Evolutionary conservation across 129 eudicot species (phyloP).

Genomic region (Flaveria bidentis): DNA sequence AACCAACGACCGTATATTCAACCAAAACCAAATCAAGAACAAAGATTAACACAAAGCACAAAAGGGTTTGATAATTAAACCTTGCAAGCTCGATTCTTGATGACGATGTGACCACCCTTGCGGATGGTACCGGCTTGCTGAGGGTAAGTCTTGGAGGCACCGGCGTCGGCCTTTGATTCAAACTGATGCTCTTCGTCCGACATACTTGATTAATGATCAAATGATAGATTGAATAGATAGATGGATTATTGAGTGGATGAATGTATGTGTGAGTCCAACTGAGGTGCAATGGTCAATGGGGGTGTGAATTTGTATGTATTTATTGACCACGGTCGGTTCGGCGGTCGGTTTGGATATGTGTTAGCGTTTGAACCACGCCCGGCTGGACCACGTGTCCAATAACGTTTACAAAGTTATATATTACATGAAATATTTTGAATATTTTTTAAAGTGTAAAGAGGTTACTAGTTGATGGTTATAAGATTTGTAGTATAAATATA

Average conservation of each 20-base stretch:
- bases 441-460: too few species aligned
- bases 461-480: too few species aligned
- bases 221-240: background rate
- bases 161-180: conserved; percentile 66
- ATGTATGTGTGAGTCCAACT: background rate
- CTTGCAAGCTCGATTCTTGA: conserved; percentile 69
- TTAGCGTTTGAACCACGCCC: conserved; percentile 31
- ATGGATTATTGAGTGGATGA: background rate
- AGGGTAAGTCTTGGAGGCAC: conserved; percentile 62
- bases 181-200: conserved; percentile 77
- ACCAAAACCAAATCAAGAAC: background rate
- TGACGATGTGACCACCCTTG: conserved; percentile 52
- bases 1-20: too few species aligned
- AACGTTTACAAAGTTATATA: too few species aligned
- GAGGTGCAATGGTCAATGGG: too few species aligned
- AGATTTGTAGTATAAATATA: too few species aligned
- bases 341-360: conserved; percentile 19
- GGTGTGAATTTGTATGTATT: background rate
- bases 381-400: conserved; percentile 18
- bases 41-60: background rate
- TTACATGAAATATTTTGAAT: too few species aligned
- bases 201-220: conserved; percentile 33
- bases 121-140: conserved; percentile 70
- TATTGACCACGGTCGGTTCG: conserved; percentile 7
- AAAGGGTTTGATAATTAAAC: conserved; percentile 5